A percentile compares a stretch with the other conserved stretches of the same genome.
Conservation (phyloP, 495 filamentous ascomycete species). For the Darksidea phi region DNA sequence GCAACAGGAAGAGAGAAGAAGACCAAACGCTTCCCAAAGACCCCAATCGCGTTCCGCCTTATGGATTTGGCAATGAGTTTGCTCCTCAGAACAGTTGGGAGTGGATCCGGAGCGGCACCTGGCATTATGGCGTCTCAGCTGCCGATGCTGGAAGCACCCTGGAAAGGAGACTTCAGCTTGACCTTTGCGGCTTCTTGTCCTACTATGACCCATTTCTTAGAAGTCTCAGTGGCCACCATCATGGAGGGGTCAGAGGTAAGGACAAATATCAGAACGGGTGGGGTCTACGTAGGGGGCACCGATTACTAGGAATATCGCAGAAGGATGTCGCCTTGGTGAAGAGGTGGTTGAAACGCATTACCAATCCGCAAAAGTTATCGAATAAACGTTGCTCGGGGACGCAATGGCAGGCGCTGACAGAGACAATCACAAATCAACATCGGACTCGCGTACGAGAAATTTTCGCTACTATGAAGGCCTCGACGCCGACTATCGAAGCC, state of each 20-base stretch:
- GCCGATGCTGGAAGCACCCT: not conserved
- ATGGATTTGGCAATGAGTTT: constrained; percentile 2
- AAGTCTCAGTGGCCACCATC: not conserved
- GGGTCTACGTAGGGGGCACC: constrained; percentile 7
- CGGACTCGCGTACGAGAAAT: not conserved
- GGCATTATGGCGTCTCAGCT: not conserved
- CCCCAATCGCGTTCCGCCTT: not conserved
- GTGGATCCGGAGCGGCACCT: constrained; percentile 5
- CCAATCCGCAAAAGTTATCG: too few relatives aligned
- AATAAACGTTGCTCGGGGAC: not conserved
- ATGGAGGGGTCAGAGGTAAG: not conserved
- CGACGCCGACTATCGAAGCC: too few relatives aligned
- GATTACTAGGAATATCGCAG: not conserved
- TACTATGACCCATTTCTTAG: constrained; percentile 5
- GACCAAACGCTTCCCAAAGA: not conserved
- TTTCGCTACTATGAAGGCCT: not conserved
- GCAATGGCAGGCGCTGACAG: constrained; percentile 4
- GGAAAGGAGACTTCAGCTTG: not conserved
- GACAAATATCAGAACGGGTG: constrained; percentile 7
- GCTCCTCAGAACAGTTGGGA: constrained; percentile 5
- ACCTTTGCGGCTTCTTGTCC: not conserved
- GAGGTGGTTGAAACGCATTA: not conserved
- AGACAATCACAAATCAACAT: constrained; percentile 1
- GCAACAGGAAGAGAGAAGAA: not conserved
- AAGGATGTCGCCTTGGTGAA: not conserved